Evolutionary conservation across 139 green algal genomes (phyloP).

Genomic region (Volvox africanus): DNA sequence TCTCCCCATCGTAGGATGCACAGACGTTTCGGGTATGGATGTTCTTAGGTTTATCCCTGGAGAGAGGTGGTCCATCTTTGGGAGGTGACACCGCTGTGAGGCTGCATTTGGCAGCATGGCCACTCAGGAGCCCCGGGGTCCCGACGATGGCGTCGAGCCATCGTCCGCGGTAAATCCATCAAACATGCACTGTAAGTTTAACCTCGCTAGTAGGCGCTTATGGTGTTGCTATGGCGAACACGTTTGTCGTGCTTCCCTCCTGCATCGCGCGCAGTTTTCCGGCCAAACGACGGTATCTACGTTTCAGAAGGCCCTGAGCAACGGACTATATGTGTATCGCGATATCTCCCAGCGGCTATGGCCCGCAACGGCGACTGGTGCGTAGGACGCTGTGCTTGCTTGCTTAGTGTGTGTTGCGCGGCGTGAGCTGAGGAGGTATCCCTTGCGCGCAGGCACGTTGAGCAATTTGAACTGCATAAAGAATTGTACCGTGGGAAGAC

Average conservation of each 20-base stretch:
- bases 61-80: neutral
- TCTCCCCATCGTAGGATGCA: neutral
- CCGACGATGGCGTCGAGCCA: conserved; percentile 3
- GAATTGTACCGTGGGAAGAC: conserved; percentile 85
- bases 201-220: too few species aligned
- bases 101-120: conserved; percentile 1
- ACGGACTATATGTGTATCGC: conserved; percentile 52
- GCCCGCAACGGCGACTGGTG: conserved; percentile 38
- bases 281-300: conserved; percentile 51
- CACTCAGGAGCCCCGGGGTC: conserved; percentile 1
- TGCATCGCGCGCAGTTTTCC: conserved; percentile 28
- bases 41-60: neutral
- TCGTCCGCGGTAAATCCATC: neutral
- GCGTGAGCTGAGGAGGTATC: neutral
- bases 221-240: neutral
- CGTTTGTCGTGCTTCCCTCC: neutral
- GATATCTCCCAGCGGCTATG: conserved; percentile 44
- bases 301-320: conserved; percentile 53
- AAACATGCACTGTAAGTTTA: conserved; percentile 39
- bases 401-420: neutral
- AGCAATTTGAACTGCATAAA: conserved; percentile 79
- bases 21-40: neutral
- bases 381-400: neutral
- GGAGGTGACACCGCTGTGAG: neutral
- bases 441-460: conserved; percentile 63